Base-by-base conservation (phyloP, 306 rosid species). In the Vigna angularis region DNA sequence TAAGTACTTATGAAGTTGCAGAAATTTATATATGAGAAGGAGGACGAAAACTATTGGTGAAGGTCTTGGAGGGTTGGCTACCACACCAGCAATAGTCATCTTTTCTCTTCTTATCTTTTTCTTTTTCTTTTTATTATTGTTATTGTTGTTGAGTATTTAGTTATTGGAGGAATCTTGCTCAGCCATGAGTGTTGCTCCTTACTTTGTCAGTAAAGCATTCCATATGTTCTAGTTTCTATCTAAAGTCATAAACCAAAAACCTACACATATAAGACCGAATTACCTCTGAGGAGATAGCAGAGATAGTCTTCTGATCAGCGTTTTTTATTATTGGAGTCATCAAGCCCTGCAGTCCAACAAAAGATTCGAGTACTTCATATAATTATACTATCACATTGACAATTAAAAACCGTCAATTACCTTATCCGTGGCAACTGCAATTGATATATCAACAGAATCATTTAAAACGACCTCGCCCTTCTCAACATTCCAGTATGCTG, bases 351-450 rank as follows among this genome's bases (percentile, higher is more conserved):
- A 88, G 45, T 64, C 80, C 77, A 75, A 70, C 61, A 75, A 18
- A 61, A 82, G 78, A 47, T 61, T 79, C 77, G 56, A 72, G 79
- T 50, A 59, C 57, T 18, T 53, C 34, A 70, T 26, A 83, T 53
- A 77, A 78, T 53, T 49, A 66, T 40, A 20, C 34, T 42, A 62
- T 1, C 22, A 48, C 40, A 73, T 20, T 73, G 36, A 61, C 58
- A 67, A 53, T 80, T 32, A 73, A 83, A 75, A 79, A 58, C 72
- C 51, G 66, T 9, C 36, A 53, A 55, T 82, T 88, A 95, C 99
- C 99, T 93, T 95, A 63, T 95, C 98, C 2, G 99, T 95, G 67
- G 99, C 97, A 66, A 95, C 99, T 52, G 99, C 99, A 83, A 95
- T 93, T 15, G 93, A 95, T 86, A 95, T 95, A 88, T 95, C 99